Evolutionary conservation across 345 rosid species (phyloP), one percentile per base, ranked within the genome.

Genomic region (Dimocarpus longan): DNA sequence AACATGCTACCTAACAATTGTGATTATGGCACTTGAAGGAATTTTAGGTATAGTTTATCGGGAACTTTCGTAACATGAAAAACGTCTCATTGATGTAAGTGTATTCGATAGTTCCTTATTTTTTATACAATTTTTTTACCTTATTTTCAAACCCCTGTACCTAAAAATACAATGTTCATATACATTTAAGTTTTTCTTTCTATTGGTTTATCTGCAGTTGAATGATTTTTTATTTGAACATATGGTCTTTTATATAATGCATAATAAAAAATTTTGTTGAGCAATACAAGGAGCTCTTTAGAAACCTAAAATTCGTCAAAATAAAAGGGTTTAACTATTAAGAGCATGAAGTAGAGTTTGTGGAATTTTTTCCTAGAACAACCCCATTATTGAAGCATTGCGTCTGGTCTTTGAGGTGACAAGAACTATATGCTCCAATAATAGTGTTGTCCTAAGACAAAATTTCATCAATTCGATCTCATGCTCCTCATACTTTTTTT

Each of bases 31-130:
- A 73, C n/a, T 73, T 82, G 69, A 75, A 24, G 72, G 85, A 85
- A 54, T 56, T 85, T n/a, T 83, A 82, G 40, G 6, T 85, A 70
- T 82, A 18, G 72, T 74, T 5, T 10, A 46, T 21, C 40, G 43
- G 10, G 44, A 68, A 42, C 28, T 81, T 81, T 59, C 77, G 0
- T 0, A 4, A 13, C 7, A 77, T 15, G 73, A 80, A 46, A 80
- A 39, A 43, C 26, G 74, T 19, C 77, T 82, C 48, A 77, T 85
- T 7, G 83, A 85, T 62, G 87, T 82, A 77, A 75, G 83, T 62
- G 22, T 37, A 15, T 52, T 6, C 19, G 3, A 5, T 32, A 32
- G 37, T 32, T 32, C 3, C 37, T 32, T 3, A 3, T 32, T 32
- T 32, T 32, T 32, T 32, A 32, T 32, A 32, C 37, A 32, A 2